These are phyloP conservation scores for Penicillium coffeae DNA, from an alignment of 495 filamentous ascomycete genomes.

Conservation along the genomic window DNA sequence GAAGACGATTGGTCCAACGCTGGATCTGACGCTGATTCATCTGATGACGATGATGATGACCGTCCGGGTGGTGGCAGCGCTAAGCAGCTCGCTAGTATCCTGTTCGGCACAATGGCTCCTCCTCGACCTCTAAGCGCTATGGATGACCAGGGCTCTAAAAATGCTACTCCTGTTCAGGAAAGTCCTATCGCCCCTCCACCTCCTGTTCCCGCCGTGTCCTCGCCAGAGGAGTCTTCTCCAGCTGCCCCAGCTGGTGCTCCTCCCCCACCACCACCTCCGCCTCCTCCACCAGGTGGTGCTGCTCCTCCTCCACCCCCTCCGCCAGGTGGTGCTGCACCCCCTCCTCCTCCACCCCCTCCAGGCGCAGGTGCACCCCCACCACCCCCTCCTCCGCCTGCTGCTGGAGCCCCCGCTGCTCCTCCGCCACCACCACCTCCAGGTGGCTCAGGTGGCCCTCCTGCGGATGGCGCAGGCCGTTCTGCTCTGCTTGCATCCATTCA, in stretches of 20 bases:
- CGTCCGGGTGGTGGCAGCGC: conserved; percentile 75
- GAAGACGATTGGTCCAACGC: conserved; percentile 85
- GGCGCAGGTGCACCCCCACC: conserved; percentile 22
- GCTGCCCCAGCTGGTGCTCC: conserved; percentile 27
- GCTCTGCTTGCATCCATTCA: conserved; percentile 79
- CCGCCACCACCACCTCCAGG: conserved; percentile 27
- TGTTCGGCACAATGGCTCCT: conserved; percentile 97
- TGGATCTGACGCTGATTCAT: conserved; percentile 70
- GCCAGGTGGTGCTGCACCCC: conserved; percentile 19
- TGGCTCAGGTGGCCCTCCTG: conserved; percentile 42
- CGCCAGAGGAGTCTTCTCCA: conserved; percentile 36
- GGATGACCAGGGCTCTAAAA: conserved; percentile 52
- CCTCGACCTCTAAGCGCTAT: conserved; percentile 82
- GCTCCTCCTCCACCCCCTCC: conserved; percentile 25
- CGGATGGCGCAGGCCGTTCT: conserved; percentile 44
- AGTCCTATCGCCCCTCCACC: conserved; percentile 28
- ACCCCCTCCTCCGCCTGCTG: conserved; percentile 23
- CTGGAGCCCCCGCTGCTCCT: conserved; percentile 27
- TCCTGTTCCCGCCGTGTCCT: conserved; percentile 21
- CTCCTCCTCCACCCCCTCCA: conserved; percentile 29
- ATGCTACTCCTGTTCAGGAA: conserved; percentile 37
- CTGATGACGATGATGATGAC: conserved; percentile 66
- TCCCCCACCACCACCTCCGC: conserved; percentile 37
- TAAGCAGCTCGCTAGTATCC: conserved; percentile 84
- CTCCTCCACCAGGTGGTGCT: conserved; percentile 41